phyloP scores from a whole-genome alignment of 2,329 filamentous ascomycete species.

The Exophiala spinifera region DNA sequence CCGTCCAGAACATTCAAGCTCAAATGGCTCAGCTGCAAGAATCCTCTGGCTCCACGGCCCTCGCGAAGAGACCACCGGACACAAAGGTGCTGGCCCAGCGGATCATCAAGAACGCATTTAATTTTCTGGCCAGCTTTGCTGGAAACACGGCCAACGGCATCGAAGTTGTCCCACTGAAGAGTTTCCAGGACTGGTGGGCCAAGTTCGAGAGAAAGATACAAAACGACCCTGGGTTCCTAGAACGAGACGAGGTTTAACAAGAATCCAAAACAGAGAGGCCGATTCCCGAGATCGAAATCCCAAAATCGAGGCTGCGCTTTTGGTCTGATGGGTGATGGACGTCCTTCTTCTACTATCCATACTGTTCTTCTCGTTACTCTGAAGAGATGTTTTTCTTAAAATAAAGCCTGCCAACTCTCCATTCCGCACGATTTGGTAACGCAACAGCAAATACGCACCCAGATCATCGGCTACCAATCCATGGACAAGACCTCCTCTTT shows the following conservation, averaged over 20 bases:
- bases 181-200: constrained; percentile 95
- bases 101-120: constrained; percentile 96
- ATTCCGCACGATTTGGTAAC: too few species aligned
- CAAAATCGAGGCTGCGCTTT: too few species aligned
- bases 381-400: too few species aligned
- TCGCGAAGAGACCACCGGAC: constrained; percentile 39
- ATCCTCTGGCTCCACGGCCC: constrained; percentile 32
- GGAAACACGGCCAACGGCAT: constrained; percentile 59
- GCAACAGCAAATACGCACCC: too few species aligned
- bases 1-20: constrained; percentile 65
- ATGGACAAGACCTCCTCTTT: constrained; percentile 69
- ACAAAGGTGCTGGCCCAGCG: constrained; percentile 81
- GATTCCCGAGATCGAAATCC: too few species aligned
- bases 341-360: too few species aligned
- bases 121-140: constrained; percentile 87
- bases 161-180: constrained; percentile 89
- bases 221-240: constrained; percentile 82
- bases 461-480: constrained; percentile 45
- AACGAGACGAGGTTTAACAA: constrained; percentile 55
- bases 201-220: constrained; percentile 90
- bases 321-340: too few species aligned
- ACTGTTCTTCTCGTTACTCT: too few species aligned
- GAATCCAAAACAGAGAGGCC: too few species aligned
- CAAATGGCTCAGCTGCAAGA: constrained; percentile 61
- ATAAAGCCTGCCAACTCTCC: too few species aligned